phyloP scores from a whole-genome alignment of 2,329 filamentous ascomycete genomes.

The Cytospora leucostoma region DNA sequence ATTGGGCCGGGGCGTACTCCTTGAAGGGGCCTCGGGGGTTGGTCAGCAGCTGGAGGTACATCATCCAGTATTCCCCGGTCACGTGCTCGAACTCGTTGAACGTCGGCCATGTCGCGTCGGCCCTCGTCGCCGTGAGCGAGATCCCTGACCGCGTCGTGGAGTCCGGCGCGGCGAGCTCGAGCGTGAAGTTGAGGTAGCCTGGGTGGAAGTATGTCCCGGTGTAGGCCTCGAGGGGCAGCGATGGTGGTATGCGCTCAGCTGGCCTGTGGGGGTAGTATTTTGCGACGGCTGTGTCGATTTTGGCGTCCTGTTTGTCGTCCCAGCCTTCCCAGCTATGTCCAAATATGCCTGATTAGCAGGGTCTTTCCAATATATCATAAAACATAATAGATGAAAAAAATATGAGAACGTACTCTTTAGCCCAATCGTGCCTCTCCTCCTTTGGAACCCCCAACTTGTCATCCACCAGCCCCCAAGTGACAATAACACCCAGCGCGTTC shows the following conservation, averaged over 20 bases:
- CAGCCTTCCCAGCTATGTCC: slow-evolving; percentile 30
- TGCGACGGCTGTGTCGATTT: slow-evolving; percentile 38
- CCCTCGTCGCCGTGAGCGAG: slow-evolving; percentile 34
- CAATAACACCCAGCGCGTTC: slow-evolving; percentile 37
- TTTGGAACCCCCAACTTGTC: slow-evolving; percentile 41
- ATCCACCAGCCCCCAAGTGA: slow-evolving; percentile 45
- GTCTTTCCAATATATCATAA: neutral
- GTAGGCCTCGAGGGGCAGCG: slow-evolving; percentile 40
- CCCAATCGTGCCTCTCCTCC: slow-evolving; percentile 41
- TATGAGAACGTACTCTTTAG: slow-evolving; percentile 35
- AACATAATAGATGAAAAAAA: neutral
- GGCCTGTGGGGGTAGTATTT: slow-evolving; percentile 43
- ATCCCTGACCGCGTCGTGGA: neutral
- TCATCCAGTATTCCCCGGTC: slow-evolving; percentile 40
- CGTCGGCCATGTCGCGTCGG: slow-evolving; percentile 38
- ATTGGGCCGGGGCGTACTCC: slow-evolving; percentile 37
- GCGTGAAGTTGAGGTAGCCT: slow-evolving; percentile 42
- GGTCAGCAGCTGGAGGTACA: slow-evolving; percentile 35
- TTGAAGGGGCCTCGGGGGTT: slow-evolving; percentile 32
- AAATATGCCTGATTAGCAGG: slow-evolving; percentile 20
- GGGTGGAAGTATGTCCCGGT: slow-evolving; percentile 48
- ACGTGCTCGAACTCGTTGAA: slow-evolving; percentile 39
- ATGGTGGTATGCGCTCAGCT: slow-evolving; percentile 37
- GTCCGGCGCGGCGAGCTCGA: slow-evolving; percentile 28
- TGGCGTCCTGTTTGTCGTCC: slow-evolving; percentile 28